Evolutionary conservation across 179 eudicot genomes (phyloP).

Genomic region (Nepenthes alata): DNA sequence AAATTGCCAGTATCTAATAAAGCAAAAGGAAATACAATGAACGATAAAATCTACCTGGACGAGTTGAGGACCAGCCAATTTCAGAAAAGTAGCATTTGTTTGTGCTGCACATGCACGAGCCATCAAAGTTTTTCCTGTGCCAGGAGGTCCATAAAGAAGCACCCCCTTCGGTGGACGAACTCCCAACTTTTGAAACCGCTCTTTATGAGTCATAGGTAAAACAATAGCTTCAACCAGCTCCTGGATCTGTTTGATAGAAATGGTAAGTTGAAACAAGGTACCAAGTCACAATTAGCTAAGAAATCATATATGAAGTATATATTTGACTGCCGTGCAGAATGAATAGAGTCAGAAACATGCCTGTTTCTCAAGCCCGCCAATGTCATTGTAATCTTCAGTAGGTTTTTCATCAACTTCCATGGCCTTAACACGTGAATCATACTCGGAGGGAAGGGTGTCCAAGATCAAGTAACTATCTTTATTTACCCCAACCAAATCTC

Average conservation of each 20-base stretch:
- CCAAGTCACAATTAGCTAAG: not conserved
- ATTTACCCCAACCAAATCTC: slow-evolving; percentile 96
- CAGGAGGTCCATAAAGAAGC: slow-evolving; percentile 94
- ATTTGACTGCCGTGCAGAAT: not conserved
- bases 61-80: slow-evolving; percentile 96
- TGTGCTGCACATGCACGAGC: slow-evolving; percentile 99
- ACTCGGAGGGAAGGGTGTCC: slow-evolving; percentile 90
- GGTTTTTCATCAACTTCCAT: slow-evolving; percentile 99
- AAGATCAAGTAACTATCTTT: slow-evolving; percentile 92
- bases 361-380: slow-evolving; percentile 98
- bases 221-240: slow-evolving; percentile 94
- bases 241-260: slow-evolving; percentile 48
- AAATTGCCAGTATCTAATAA: too few species aligned
- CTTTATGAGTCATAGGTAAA: slow-evolving; percentile 92
- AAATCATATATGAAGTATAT: not conserved
- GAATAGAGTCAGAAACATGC: slow-evolving; percentile 18
- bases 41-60: slow-evolving; percentile 55
- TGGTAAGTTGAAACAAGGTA: not conserved
- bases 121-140: slow-evolving; percentile 95
- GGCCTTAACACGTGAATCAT: slow-evolving; percentile 94
- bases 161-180: slow-evolving; percentile 94
- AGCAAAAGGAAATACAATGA: too few species aligned
- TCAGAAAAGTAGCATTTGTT: slow-evolving; percentile 93
- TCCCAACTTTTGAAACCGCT: slow-evolving; percentile 81
- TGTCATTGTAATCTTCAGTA: slow-evolving; percentile 91